Conservation (phyloP, 73 alveolate genomes). For the Symbiodinium pilosum region DNA sequence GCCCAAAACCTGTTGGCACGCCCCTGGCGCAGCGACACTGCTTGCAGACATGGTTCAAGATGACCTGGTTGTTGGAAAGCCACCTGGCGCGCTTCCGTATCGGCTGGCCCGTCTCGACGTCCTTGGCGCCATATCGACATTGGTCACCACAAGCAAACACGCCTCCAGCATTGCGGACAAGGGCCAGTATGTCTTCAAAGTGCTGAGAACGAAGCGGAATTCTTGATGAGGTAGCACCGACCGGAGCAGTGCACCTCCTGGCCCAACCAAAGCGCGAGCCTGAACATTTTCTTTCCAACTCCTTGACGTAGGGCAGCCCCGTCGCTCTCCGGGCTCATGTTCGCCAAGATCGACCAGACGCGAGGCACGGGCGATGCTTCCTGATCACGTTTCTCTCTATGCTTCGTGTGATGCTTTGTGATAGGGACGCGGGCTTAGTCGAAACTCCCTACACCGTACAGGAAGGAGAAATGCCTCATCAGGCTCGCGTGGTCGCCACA, state of each 20-base stretch:
- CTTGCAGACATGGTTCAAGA: not conserved
- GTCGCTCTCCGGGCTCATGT: not conserved
- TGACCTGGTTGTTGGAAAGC: not conserved
- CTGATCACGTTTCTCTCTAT: not conserved
- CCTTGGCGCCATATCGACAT: conserved; percentile 1
- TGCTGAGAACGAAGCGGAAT: not conserved
- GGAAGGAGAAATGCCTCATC: not conserved
- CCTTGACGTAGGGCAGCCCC: not conserved
- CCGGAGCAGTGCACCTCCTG: not conserved
- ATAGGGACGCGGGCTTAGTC: conserved; percentile 4
- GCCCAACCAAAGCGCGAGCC: not conserved
- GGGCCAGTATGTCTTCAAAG: not conserved
- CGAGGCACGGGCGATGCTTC: conserved; percentile 25
- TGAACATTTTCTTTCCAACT: not conserved
- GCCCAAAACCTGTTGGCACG: no score
- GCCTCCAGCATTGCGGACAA: not conserved
- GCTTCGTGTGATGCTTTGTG: not conserved
- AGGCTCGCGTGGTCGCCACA: conserved; percentile 8
- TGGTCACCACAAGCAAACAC: not conserved
- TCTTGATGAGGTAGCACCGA: not conserved
- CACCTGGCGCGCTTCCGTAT: not conserved
- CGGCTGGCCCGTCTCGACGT: not conserved
- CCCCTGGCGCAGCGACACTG: conserved; percentile 3
- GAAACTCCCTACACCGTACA: not conserved
- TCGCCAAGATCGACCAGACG: not conserved